Evolutionary conservation across 73 alveolate genomes (phyloP), one percentile per base, ranked within the genome.

Genomic region (Paramecium tetraurelia): DNA sequence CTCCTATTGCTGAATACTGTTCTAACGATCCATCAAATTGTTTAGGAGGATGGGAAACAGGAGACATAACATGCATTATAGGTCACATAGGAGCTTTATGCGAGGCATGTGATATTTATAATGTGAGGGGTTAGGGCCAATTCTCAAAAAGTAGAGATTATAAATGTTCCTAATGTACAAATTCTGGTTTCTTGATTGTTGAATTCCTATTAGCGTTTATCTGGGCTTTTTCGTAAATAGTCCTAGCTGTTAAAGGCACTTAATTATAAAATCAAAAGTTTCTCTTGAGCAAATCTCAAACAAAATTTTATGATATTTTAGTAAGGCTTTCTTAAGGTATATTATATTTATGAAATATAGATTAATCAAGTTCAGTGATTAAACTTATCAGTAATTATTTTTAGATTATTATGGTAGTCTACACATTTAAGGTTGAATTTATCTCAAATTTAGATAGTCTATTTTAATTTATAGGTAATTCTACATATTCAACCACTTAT

Each of bases 81-180:
- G 94, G 94, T 24, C 90, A 88, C 43, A 5, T 88, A 12, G 94
- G 94, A 6, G 94, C 94, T 22, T 40, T 88, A 41, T 88, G 94
- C 12, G 94, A 88, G 27, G 75, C 41, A 20, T 88, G 94, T 44
- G 94, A 88, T 46, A 71, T 88, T 11, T 58, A 46, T 33, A 85
- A 85, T 20, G 38, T 38, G 2, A 59, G 93, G 58, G 93, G 93
- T 5, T 14, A 53, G 7, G 86, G 53, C n/a, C n/a, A 63, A 24
- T 86, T 63, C 21, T 86, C 93, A 20, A 59, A 58, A 11, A 59
- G 87, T 31, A 57, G 72, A 33, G 18, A 86, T 10, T 86, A 58
- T 63, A 86, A 21, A 35, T 86, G 93, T 86, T 85, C 87, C 1
- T 8, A 21, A 35, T 86, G 93, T 76, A 14, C 59, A 21, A 50